Conservation (phyloP, 768 basidiomycete genomes). For the Tricholoma bakamatsutake region DNA sequence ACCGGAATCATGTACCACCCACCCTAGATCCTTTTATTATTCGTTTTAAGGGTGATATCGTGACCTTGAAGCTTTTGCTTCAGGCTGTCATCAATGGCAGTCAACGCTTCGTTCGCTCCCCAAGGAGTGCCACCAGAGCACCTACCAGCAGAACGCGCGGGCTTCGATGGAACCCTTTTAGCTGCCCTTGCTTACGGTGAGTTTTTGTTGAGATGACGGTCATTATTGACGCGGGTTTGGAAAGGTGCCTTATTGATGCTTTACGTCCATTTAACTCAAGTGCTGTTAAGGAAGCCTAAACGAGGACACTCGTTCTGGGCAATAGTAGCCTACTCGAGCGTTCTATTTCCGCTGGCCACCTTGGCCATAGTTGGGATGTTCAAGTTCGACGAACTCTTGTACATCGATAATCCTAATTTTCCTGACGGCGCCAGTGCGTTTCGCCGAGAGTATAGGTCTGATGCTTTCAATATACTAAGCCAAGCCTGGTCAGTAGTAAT, state of each 20-base stretch:
- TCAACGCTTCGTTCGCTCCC: neutral
- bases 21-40: conserved; percentile 1
- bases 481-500: conserved; percentile 23
- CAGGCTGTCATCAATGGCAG: conserved; percentile 4
- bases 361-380: conserved; percentile 26
- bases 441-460: conserved; percentile 9
- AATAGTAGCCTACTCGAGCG: conserved; percentile 27
- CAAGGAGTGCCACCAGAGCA: neutral
- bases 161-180: conserved; percentile 29
- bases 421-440: conserved; percentile 12
- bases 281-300: conserved; percentile 29
- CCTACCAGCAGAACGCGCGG: conserved; percentile 18
- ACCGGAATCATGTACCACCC: neutral
- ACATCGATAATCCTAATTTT: conserved; percentile 19
- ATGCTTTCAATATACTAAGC: conserved; percentile 26
- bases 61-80: conserved; percentile 4
- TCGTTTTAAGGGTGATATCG: neutral
- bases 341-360: conserved; percentile 26
- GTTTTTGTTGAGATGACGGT: neutral
- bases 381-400: conserved; percentile 25
- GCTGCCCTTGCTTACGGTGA: conserved; percentile 30
- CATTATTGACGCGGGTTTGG: neutral
- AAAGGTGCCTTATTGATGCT: conserved; percentile 35
- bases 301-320: conserved; percentile 29
- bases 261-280: conserved; percentile 29